A percentile compares a stretch with the other conserved stretches of the same genome.
These are phyloP conservation scores for Melocanna baccifera DNA, from an alignment of 176 grass and related monocot species.

Conservation along the genomic window DNA sequence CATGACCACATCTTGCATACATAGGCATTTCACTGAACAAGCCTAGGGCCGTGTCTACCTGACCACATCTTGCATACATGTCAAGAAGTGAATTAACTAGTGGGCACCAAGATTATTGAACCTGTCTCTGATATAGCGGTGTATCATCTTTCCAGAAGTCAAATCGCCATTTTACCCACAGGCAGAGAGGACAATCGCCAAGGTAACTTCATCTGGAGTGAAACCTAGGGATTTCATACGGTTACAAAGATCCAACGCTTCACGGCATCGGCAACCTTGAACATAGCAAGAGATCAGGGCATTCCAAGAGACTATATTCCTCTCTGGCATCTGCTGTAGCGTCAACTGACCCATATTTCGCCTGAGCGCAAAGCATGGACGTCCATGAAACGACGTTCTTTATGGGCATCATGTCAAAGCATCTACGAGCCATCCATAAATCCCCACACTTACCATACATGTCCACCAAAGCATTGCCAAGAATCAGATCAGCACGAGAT, in stretches of 20 bases:
- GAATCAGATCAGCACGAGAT: conserved; percentile 27
- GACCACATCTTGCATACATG: conserved; percentile 56
- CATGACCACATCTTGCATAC: too few species aligned
- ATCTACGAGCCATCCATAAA: conserved; percentile 28
- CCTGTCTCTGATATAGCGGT: conserved; percentile 2
- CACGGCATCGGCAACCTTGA: conserved; percentile 12
- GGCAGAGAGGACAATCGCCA: conserved; percentile 40
- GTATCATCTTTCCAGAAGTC: conserved; percentile 36
- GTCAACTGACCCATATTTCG: conserved; percentile 33
- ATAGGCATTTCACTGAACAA: conserved; percentile 40
- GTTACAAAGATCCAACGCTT: conserved; percentile 45
- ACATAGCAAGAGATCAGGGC: conserved; percentile 56
- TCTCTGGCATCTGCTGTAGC: conserved; percentile 33
- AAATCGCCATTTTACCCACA: conserved; percentile 31
- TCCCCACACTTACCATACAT: conserved; percentile 49
- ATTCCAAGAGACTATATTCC: conserved; percentile 47
- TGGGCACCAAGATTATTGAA: conserved; percentile 8
- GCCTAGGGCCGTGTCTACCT: conserved; percentile 32
- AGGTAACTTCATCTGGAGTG: conserved; percentile 43
- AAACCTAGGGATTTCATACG: conserved; percentile 25
- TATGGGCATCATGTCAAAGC: conserved; percentile 39
- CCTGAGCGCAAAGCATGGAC: conserved; percentile 40
- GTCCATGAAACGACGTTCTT: conserved; percentile 45
- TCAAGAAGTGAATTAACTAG: conserved; percentile 48
- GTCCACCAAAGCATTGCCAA: conserved; percentile 43